Base-by-base conservation (phyloP, 768 basidiomycete genomes). In the Leccinum barrowsii region DNA sequence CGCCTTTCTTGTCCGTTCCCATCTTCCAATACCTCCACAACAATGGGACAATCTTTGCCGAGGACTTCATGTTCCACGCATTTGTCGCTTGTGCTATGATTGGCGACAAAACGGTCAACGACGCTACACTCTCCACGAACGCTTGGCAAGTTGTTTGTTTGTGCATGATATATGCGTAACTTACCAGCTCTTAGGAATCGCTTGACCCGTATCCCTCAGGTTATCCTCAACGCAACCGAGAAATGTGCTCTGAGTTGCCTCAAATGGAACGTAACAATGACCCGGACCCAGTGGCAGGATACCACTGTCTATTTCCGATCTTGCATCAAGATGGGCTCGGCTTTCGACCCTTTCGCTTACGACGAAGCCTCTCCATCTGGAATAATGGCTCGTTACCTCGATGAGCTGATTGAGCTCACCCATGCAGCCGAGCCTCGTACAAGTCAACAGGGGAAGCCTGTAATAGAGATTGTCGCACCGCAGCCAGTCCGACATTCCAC, bases 81-180 rank as follows among this genome's bases (percentile, higher is more conserved):
- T 76, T 75, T 50, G 60, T 74, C 40, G 46, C 60, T 22, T 76
- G 71, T 52, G 72, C 75, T 24, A 75, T 76, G 70, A 65, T 75
- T 51, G 60, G 68, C 6, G 74, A 75, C 47, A 75, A 75, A 55
- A 61, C 66, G 8, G 57, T 76, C 24, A 75, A 75, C 13, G 75
- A 75, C 24, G 51, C 51, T 34, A 62, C 67, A 4, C 70, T 75
- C 52, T 56, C 72, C 17, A 60, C 67, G n/a, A 75, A 56, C 21
- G 58, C 59, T 32, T 75, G 74, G 74, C 76, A 19, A n/a, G 69
- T 59, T 22, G 21, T 28, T 51, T 21, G n/a, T n/a, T n/a, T n/a
- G n/a, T 15, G 34, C 40, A 21, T 4, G 7, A n/a, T 15, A 30
- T 24, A 40, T 40, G 13, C 30, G 21, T 19, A 1, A 8, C 54